Conservation (phyloP, 768 basidiomycete species). For the Tylopilus sp. region DNA sequence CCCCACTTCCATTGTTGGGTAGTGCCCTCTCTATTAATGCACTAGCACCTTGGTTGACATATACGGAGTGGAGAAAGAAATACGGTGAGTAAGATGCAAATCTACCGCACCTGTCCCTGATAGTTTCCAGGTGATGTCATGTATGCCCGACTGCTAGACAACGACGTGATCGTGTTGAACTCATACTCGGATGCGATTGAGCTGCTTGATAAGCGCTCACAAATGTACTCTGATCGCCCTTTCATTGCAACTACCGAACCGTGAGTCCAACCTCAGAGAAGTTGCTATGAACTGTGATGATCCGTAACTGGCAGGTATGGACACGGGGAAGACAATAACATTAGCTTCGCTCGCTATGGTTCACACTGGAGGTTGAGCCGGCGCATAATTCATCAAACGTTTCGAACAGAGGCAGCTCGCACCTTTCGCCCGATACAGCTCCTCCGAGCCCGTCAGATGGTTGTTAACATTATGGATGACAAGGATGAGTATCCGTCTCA, state of each 20-base stretch:
- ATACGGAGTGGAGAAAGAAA: not conserved
- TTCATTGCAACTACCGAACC: not conserved
- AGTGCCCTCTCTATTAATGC: not conserved
- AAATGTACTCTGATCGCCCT: not conserved
- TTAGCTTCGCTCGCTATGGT: not conserved
- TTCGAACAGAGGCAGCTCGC: not conserved
- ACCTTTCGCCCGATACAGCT: not conserved
- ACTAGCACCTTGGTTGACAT: not conserved
- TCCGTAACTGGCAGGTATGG: not conserved
- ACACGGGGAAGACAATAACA: not conserved
- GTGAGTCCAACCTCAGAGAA: not conserved
- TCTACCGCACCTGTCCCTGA: not conserved
- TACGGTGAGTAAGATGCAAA: not conserved
- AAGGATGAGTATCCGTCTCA: not conserved
- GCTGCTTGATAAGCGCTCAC: not conserved
- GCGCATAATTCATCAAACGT: not conserved
- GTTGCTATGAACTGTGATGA: no score
- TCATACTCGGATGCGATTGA: not conserved
- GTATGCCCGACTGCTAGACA: conserved; percentile 5
- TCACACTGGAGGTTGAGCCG: not conserved
- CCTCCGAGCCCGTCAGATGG: not conserved
- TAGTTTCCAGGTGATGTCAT: not conserved
- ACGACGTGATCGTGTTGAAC: not conserved
- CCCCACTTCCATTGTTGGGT: not conserved
- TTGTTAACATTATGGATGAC: not conserved